phyloP scores from a whole-genome alignment of 805 yeast species.

The Wickerhamiella alocasiicola region DNA sequence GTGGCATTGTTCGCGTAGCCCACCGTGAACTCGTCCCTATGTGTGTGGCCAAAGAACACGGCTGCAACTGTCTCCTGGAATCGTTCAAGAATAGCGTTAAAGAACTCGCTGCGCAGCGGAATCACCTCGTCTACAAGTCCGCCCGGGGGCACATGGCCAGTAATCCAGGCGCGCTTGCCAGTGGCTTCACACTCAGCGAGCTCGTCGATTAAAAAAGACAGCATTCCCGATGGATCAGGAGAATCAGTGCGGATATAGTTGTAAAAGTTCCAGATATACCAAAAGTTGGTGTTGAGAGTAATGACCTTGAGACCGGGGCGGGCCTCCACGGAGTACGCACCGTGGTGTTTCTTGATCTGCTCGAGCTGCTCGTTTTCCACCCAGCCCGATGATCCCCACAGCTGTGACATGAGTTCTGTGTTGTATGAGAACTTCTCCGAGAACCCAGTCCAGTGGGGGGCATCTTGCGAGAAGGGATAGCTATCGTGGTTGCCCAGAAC shows the following conservation, averaged over 20 bases:
- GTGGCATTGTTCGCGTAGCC: conserved; percentile 40
- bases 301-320: conserved; percentile 46
- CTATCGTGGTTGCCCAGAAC: conserved; percentile 63
- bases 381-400: conserved; percentile 41
- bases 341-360: conserved; percentile 38
- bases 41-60: conserved; percentile 61
- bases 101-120: conserved; percentile 47
- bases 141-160: conserved; percentile 52
- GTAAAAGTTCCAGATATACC: conserved; percentile 52
- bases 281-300: conserved; percentile 53
- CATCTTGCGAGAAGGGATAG: conserved; percentile 59
- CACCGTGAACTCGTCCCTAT: conserved; percentile 52
- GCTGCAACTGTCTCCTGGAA: conserved; percentile 57
- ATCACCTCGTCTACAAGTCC: conserved; percentile 42
- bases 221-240: conserved; percentile 51
- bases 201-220: conserved; percentile 50
- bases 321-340: conserved; percentile 49
- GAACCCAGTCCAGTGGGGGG: conserved; percentile 39
- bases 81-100: conserved; percentile 47
- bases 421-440: conserved; percentile 36
- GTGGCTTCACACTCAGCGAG: conserved; percentile 44
- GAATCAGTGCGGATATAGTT: conserved; percentile 38
- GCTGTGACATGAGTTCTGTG: conserved; percentile 35
- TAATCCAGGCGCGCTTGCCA: conserved; percentile 59
- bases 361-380: conserved; percentile 27